These are phyloP conservation scores for Penicillium parvum DNA, from an alignment of 495 filamentous ascomycete species.

Conservation along the genomic window DNA sequence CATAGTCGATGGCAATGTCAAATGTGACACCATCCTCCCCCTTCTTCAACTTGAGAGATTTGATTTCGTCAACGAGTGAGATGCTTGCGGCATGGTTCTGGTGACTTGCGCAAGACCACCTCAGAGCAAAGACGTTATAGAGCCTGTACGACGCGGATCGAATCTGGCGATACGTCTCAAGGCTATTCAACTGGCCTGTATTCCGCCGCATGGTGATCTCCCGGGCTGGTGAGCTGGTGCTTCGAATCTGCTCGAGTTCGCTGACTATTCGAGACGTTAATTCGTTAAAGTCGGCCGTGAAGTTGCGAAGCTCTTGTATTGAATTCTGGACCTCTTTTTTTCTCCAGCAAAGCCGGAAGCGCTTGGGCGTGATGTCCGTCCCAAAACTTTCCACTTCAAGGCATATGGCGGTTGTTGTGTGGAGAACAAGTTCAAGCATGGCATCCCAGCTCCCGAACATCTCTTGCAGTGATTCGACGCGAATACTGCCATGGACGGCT, in stretches of 20 bases:
- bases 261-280: not conserved
- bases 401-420: not conserved
- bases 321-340: not conserved
- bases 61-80: not conserved
- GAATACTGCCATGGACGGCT: not conserved
- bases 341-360: not conserved
- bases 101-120: not conserved
- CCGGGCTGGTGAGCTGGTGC: not conserved
- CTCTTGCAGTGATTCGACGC: not conserved
- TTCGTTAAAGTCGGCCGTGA: conserved; percentile 1
- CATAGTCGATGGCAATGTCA: not conserved
- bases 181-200: not conserved
- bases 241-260: not conserved
- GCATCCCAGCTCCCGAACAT: not conserved
- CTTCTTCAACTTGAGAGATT: too few species aligned
- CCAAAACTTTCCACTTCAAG: not conserved
- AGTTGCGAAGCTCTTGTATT: not conserved
- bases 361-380: not conserved
- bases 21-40: not conserved
- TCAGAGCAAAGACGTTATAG: not conserved
- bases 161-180: not conserved
- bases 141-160: not conserved
- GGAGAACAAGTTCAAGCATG: not conserved
- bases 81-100: not conserved
- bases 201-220: not conserved